Percentiles rank a stretch among this genome's conserved stretches.
phyloP scores from a whole-genome alignment of 139 green algal genomes.

The Coelastrella sp. region DNA sequence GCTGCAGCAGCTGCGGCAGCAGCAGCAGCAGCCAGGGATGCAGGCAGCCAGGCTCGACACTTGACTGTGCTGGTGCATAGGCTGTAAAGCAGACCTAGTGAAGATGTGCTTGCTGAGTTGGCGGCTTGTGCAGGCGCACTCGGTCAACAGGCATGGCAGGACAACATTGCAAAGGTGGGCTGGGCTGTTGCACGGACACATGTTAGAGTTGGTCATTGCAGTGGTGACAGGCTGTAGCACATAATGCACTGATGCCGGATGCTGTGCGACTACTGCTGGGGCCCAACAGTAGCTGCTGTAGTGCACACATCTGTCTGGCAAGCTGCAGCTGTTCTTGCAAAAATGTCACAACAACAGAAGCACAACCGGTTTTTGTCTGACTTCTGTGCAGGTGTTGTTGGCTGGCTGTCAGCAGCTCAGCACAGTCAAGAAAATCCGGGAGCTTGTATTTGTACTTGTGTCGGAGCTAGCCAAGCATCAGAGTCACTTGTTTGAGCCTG shows the following conservation, averaged over 20 bases:
- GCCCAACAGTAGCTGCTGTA: neutral
- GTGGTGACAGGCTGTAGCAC: neutral
- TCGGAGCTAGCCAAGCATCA: constrained; percentile 50
- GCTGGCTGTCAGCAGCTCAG: constrained; percentile 40
- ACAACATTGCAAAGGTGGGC: constrained; percentile 53
- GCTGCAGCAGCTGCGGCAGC: constrained; percentile 29
- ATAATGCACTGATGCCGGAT: neutral
- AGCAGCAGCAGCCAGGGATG: constrained; percentile 31
- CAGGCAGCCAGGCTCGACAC: constrained; percentile 47
- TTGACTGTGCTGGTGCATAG: constrained; percentile 52
- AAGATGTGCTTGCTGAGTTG: constrained; percentile 57
- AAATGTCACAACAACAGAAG: neutral
- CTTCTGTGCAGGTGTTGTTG: constrained; percentile 38
- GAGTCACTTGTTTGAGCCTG: constrained; percentile 49
- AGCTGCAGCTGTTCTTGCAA: neutral
- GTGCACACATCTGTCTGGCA: neutral
- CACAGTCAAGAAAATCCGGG: constrained; percentile 44
- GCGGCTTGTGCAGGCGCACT: constrained; percentile 44
- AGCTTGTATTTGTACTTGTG: constrained; percentile 53
- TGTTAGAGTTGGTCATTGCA: neutral
- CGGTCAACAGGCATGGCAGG: constrained; percentile 49
- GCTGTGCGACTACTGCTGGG: neutral
- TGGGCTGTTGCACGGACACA: neutral
- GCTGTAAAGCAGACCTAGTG: constrained; percentile 34
- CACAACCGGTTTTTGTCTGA: neutral